phyloP scores from a whole-genome alignment of 2,329 filamentous ascomycete species.

The Venturia carpophila region DNA sequence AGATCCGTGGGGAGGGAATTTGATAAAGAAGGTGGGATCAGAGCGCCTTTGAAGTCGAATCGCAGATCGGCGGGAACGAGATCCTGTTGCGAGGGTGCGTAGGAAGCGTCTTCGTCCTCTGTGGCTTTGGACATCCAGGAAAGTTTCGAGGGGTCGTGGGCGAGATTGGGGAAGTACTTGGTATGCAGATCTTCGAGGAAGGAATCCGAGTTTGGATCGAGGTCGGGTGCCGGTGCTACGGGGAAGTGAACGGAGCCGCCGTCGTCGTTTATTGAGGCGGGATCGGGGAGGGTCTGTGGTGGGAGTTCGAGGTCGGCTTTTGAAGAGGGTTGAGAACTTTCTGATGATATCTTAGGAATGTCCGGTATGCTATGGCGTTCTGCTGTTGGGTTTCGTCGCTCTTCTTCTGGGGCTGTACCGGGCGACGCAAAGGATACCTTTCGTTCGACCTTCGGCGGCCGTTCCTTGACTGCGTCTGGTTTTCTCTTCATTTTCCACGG shows the following conservation, averaged over 20 bases:
- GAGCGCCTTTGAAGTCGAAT: constrained; percentile 76
- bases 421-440: constrained; percentile 17
- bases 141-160: constrained; percentile 75
- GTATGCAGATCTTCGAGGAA: constrained; percentile 79
- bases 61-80: constrained; percentile 71
- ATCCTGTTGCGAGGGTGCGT: constrained; percentile 67
- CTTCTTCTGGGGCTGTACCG: constrained; percentile 1
- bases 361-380: constrained; percentile 15
- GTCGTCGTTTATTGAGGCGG: constrained; percentile 20
- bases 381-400: constrained; percentile 9
- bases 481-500: neutral
- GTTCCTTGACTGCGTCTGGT: neutral
- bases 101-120: constrained; percentile 63
- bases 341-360: neutral
- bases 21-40: constrained; percentile 70
- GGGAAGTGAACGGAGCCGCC: constrained; percentile 52
- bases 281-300: constrained; percentile 6
- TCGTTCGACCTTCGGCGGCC: neutral
- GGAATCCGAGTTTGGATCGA: constrained; percentile 74
- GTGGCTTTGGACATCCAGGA: constrained; percentile 77
- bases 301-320: constrained; percentile 4
- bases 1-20: constrained; percentile 66
- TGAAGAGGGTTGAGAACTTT: neutral
- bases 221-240: constrained; percentile 52
- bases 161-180: constrained; percentile 88